A percentile compares a stretch with the other conserved stretches of the same genome.
These are phyloP conservation scores for Phytophthora boehmeriae DNA, from an alignment of 352 stramenopile genomes.

Conservation along the genomic window DNA sequence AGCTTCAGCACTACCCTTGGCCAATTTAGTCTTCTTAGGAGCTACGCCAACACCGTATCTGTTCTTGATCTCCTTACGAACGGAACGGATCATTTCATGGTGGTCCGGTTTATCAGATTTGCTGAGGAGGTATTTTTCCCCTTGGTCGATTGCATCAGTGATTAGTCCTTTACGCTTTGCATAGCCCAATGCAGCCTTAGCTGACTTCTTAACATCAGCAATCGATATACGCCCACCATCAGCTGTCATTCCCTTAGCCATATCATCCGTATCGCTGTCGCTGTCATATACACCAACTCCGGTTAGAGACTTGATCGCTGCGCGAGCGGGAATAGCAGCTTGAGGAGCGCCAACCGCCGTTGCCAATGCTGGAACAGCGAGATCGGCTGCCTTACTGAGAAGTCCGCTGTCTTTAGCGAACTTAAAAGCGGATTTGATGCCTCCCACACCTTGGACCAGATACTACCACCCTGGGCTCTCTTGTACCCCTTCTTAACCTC, in stretches of 20 bases:
- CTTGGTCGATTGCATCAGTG: background rate
- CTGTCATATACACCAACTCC: background rate
- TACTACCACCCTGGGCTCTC: background rate
- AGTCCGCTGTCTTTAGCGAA: conserved; percentile 20
- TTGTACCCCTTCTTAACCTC: conserved; percentile 6
- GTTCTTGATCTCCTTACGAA: background rate
- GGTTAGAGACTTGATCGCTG: background rate
- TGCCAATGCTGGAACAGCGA: conserved; percentile 6
- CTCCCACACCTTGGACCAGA: conserved; percentile 21
- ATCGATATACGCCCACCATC: background rate
- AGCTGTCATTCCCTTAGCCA: background rate
- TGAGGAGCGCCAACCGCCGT: background rate
- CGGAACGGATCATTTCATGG: background rate
- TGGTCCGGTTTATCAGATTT: background rate
- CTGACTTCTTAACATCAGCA: background rate
- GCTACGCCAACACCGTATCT: background rate
- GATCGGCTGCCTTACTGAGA: background rate
- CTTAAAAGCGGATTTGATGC: conserved; percentile 20
- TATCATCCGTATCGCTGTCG: background rate
- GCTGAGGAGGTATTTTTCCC: background rate
- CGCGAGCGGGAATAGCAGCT: background rate
- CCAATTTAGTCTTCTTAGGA: background rate
- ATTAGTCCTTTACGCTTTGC: background rate
- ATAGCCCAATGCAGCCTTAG: background rate
- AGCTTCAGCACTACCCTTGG: background rate